These are phyloP conservation scores for Trametes meyenii DNA, from an alignment of 768 basidiomycete genomes.

Conservation along the genomic window DNA sequence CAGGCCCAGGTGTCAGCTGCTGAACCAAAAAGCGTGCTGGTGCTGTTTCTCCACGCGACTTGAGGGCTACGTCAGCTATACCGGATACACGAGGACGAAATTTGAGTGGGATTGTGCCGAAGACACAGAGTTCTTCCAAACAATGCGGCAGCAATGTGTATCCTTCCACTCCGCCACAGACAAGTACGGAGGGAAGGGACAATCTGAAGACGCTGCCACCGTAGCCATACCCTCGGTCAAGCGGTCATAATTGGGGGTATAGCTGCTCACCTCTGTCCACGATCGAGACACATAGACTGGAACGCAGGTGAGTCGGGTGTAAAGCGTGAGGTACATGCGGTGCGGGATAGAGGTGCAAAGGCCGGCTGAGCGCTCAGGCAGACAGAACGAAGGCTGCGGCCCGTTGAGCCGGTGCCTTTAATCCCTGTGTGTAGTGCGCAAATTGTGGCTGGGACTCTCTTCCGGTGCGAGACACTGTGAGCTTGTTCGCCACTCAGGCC, in stretches of 20 bases:
- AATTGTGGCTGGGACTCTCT: no score
- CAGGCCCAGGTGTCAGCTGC: background rate
- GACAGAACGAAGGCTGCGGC: background rate
- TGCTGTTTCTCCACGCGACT: background rate
- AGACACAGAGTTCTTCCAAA: background rate
- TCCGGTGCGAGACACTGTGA: no score
- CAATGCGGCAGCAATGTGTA: background rate
- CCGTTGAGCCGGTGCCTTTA: background rate
- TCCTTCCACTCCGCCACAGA: background rate
- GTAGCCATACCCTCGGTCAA: no score
- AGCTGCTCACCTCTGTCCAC: no score
- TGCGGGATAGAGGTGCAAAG: background rate
- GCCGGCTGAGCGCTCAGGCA: background rate
- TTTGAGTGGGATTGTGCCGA: background rate
- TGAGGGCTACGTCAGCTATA: conserved; percentile 3
- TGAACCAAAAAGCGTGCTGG: background rate
- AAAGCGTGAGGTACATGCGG: no score
- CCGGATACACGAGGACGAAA: background rate
- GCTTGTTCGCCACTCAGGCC: no score
- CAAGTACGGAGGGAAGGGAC: no score
- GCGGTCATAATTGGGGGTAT: no score
- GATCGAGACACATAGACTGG: no score
- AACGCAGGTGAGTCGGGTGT: no score
- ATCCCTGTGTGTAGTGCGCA: no score
- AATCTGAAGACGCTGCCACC: no score